Percentiles rank a stretch among this genome's conserved stretches.
Conservation (phyloP, 2,329 filamentous ascomycete genomes). For the Diaporthe capsici region DNA sequence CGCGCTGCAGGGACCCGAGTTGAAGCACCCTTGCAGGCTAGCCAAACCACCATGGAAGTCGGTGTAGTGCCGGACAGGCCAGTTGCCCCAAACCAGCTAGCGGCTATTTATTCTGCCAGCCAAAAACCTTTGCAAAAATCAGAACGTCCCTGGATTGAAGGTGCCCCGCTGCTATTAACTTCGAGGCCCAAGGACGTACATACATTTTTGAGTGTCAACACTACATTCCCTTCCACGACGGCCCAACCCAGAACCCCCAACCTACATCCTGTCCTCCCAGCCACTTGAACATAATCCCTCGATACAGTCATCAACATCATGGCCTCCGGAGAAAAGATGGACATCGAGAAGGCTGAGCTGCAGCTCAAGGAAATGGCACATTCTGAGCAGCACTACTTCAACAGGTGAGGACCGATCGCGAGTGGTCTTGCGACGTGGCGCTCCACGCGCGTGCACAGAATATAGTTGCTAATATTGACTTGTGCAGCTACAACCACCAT, state of each 20-base stretch:
- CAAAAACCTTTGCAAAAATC: conserved; percentile 34
- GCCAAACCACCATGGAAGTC: conserved; percentile 8
- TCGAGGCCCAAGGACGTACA: neutral
- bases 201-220: conserved; percentile 6
- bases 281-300: neutral
- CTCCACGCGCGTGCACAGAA: neutral
- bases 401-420: conserved; percentile 75
- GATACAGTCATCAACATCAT: conserved; percentile 49
- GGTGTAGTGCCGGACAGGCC: conserved; percentile 3
- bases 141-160: conserved; percentile 26
- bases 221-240: neutral
- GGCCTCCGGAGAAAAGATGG: conserved; percentile 66
- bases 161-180: conserved; percentile 17
- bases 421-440: conserved; percentile 21
- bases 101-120: conserved; percentile 22
- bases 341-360: conserved; percentile 72
- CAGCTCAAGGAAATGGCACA: conserved; percentile 83
- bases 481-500: conserved; percentile 93
- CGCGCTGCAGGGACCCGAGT: neutral
- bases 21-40: neutral
- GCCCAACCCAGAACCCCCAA: no score
- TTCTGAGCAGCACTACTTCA: conserved; percentile 99
- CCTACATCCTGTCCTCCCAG: neutral
- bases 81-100: conserved; percentile 1
- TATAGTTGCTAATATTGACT: conserved; percentile 14